Percentiles rank a stretch among this genome's conserved stretches.
phyloP scores from a whole-genome alignment of 2,329 filamentous ascomycete species.

The Colletotrichum sp. region DNA sequence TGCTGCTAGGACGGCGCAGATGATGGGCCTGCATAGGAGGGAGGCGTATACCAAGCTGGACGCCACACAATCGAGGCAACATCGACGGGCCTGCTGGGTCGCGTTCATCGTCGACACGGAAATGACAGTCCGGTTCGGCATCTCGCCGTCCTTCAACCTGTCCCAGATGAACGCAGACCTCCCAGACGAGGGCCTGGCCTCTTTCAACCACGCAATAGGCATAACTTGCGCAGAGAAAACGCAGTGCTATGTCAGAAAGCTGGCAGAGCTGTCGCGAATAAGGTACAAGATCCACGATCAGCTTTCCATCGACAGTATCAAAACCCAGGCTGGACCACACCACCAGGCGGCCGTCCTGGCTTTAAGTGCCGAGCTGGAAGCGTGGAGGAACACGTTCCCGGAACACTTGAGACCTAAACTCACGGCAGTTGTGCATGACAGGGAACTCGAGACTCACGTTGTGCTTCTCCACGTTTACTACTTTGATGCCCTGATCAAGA shows the following conservation, averaged over 20 bases:
- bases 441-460: not conserved
- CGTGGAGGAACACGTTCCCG: not conserved
- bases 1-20: not conserved
- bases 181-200: not conserved
- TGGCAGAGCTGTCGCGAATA: not conserved
- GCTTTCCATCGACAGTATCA: not conserved
- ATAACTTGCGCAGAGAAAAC: not conserved
- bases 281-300: not conserved
- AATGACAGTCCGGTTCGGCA: not conserved
- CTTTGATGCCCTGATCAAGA: not conserved
- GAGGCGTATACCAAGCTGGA: not conserved
- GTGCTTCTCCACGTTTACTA: not conserved
- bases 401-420: not conserved
- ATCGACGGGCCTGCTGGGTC: constrained; percentile 7
- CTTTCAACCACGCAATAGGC: not conserved
- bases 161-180: not conserved
- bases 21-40: not conserved
- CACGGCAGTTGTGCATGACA: not conserved
- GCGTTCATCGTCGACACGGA: constrained; percentile 1
- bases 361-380: not conserved
- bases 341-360: not conserved
- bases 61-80: not conserved
- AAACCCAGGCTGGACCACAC: not conserved
- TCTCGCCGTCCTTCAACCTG: not conserved
- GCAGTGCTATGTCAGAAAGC: not conserved